Percentiles rank a stretch among this genome's conserved stretches.
Conservation (phyloP, 129 eudicot species). For the Centaurea solstitialis region DNA sequence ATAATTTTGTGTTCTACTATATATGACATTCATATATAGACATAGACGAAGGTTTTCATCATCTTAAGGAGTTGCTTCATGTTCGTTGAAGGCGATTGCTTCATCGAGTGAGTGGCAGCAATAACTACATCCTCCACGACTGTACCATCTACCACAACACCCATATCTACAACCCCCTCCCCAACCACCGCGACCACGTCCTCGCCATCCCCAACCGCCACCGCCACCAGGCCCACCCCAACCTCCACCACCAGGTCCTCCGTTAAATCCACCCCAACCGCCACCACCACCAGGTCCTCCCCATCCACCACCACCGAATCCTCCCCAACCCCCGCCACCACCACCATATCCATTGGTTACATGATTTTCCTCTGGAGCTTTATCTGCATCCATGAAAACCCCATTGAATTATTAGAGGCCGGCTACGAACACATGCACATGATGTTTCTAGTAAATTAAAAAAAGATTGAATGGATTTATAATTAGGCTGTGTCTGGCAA, state of each 20-base stretch:
- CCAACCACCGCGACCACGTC: slow-evolving; percentile 15
- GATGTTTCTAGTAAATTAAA: neutral
- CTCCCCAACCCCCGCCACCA: slow-evolving; percentile 18
- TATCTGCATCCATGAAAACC: neutral
- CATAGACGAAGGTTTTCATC: neutral
- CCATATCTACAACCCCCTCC: slow-evolving; percentile 44
- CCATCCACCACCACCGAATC: slow-evolving; percentile 3
- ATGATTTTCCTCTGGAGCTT: slow-evolving; percentile 19
- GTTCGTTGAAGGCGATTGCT: slow-evolving; percentile 32
- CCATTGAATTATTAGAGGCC: neutral
- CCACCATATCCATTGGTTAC: slow-evolving; percentile 23
- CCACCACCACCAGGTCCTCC: slow-evolving; percentile 17
- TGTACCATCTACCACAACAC: slow-evolving; percentile 33
- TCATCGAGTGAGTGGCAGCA: slow-evolving; percentile 28
- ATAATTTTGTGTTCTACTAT: neutral
- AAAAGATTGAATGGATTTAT: neutral
- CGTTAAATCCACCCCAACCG: slow-evolving; percentile 20
- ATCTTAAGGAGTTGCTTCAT: slow-evolving; percentile 28
- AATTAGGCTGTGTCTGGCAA: no score
- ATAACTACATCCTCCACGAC: slow-evolving; percentile 22
- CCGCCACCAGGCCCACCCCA: slow-evolving; percentile 26
- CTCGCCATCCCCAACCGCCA: slow-evolving; percentile 21
- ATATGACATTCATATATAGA: slow-evolving; percentile 5
- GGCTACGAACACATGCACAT: neutral
- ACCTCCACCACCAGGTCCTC: slow-evolving; percentile 20